phyloP scores from a whole-genome alignment of 1,139 yeast genomes.

The Yamadazyma membranifaciens region DNA sequence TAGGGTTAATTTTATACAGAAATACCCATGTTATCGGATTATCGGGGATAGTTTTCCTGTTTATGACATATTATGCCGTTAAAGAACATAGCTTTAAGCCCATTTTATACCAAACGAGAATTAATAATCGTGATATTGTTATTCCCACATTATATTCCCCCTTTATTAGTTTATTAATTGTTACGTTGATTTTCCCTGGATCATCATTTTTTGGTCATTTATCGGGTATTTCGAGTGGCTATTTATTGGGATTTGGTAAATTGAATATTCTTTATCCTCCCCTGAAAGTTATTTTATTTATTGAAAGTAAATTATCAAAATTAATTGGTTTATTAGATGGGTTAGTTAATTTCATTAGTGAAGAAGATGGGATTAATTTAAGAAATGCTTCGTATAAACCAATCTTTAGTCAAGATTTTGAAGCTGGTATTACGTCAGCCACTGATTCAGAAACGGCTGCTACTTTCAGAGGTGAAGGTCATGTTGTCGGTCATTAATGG shows the following conservation, averaged over 20 bases:
- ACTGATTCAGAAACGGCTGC: conserved; percentile 8
- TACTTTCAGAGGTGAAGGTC: conserved; percentile 33
- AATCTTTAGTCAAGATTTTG: conserved; percentile 27
- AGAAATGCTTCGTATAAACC: conserved; percentile 43
- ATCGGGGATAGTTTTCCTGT: conserved; percentile 75
- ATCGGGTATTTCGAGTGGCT: conserved; percentile 42
- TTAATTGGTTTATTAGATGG: conserved; percentile 55
- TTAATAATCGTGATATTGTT: conserved; percentile 23
- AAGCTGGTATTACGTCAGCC: conserved; percentile 14
- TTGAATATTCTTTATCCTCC: conserved; percentile 64
- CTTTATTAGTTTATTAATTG: conserved; percentile 49
- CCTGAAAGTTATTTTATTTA: conserved; percentile 58
- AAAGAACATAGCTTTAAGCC: conserved; percentile 57
- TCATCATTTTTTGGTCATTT: conserved; percentile 75
- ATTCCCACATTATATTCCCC: conserved; percentile 69
- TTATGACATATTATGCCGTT: conserved; percentile 62
- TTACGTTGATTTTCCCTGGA: conserved; percentile 47
- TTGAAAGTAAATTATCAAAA: conserved; percentile 54
- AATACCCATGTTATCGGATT: conserved; percentile 59
- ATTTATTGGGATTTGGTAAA: conserved; percentile 54
- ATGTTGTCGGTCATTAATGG: conserved; percentile 25
- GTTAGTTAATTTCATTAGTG: conserved; percentile 53
- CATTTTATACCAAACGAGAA: conserved; percentile 23
- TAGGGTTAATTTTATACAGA: conserved; percentile 58
- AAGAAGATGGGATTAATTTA: conserved; percentile 49